Conservation (phyloP, 176 grass and related monocot genomes). For the Paspalum vaginatum region DNA sequence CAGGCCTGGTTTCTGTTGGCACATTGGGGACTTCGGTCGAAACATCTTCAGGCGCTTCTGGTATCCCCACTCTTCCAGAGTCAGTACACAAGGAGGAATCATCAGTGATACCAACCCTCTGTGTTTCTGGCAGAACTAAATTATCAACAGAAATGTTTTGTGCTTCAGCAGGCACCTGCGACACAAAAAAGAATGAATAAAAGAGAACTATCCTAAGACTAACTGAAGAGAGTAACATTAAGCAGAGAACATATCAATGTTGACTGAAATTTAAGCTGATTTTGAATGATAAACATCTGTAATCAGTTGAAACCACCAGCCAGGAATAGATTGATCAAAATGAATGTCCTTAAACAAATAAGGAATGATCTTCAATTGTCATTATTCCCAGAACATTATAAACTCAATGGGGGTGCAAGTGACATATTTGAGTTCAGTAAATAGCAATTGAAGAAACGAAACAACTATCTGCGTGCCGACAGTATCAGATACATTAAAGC, state of each 20-base stretch:
- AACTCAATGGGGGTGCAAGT: not conserved
- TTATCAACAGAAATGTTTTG: slow-evolving; percentile 34
- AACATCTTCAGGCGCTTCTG: slow-evolving; percentile 43
- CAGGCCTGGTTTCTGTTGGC: slow-evolving; percentile 29
- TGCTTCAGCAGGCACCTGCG: slow-evolving; percentile 47
- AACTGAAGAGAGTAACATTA: slow-evolving; percentile 29
- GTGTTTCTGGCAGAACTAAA: slow-evolving; percentile 39
- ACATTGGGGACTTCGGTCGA: slow-evolving; percentile 13
- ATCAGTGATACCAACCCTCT: slow-evolving; percentile 25
- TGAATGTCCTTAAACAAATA: slow-evolving; percentile 9
- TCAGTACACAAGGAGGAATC: slow-evolving; percentile 37
- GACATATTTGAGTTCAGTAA: not conserved
- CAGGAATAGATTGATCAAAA: slow-evolving; percentile 7
- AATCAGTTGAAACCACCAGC: slow-evolving; percentile 7
- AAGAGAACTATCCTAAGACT: slow-evolving; percentile 4
- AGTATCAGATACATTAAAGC: slow-evolving; percentile 14
- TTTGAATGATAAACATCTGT: slow-evolving; percentile 27
- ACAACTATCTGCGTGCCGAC: slow-evolving; percentile 4
- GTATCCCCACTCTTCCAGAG: slow-evolving; percentile 12
- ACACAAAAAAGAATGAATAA: slow-evolving; percentile 4
- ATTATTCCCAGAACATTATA: slow-evolving; percentile 18
- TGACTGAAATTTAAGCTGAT: slow-evolving; percentile 22
- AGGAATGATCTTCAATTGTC: not conserved
- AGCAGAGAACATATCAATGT: slow-evolving; percentile 30
- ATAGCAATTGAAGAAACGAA: slow-evolving; percentile 24